Percentiles rank a stretch among this genome's conserved stretches.
phyloP scores from a whole-genome alignment of 208 protist species.

The Crithidia sp. region DNA sequence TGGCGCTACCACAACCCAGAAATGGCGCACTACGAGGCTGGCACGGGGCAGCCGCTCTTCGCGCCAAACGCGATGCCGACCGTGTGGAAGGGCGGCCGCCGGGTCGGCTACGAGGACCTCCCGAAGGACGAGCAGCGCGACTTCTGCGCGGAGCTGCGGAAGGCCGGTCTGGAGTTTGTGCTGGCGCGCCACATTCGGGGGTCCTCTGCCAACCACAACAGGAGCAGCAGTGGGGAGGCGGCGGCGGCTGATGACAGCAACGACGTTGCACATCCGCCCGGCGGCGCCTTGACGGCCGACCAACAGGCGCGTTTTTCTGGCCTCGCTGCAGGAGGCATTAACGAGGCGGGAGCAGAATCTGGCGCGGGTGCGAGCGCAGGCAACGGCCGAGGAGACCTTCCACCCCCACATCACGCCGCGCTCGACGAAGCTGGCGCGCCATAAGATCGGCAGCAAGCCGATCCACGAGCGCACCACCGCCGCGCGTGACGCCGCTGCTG shows the following conservation, averaged over 20 bases:
- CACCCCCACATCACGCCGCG: constrained; percentile 37
- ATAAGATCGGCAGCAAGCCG: constrained; percentile 36
- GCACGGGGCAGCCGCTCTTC: constrained; percentile 67
- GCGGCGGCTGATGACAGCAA: background rate
- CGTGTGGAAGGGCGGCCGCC: constrained; percentile 44
- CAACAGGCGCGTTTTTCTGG: constrained; percentile 31
- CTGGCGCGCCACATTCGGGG: constrained; percentile 35
- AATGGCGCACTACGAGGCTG: constrained; percentile 32
- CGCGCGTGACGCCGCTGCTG: constrained; percentile 7
- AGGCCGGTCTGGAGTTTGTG: constrained; percentile 38
- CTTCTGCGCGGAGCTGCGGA: constrained; percentile 36
- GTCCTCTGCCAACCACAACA: constrained; percentile 5
- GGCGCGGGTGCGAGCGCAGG: constrained; percentile 23
- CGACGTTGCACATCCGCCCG: background rate
- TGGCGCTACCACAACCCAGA: constrained; percentile 38
- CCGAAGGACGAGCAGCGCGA: constrained; percentile 40
- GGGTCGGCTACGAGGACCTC: constrained; percentile 54
- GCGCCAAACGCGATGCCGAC: constrained; percentile 68
- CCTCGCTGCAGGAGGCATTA: constrained; percentile 35
- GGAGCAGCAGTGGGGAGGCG: constrained; percentile 10
- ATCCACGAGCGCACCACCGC: constrained; percentile 45
- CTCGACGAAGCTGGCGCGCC: constrained; percentile 33
- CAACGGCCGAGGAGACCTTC: constrained; percentile 42
- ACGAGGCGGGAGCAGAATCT: constrained; percentile 27
- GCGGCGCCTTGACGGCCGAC: background rate